Percentiles rank a stretch among this genome's conserved stretches.
These are phyloP conservation scores for Suhomyces sp. DNA, from an alignment of 805 yeast genomes.

Conservation along the genomic window DNA sequence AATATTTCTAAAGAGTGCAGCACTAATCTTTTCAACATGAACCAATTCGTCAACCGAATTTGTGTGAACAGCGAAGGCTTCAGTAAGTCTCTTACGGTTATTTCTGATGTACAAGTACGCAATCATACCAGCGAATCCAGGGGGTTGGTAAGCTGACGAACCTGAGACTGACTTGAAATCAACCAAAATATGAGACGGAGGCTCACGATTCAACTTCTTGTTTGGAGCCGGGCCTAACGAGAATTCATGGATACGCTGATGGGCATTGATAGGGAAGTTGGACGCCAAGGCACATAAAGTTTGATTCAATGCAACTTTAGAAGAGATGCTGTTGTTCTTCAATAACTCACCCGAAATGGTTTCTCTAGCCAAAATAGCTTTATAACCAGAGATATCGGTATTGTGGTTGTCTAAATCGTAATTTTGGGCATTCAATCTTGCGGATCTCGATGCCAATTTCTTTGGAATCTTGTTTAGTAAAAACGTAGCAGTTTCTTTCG, in stretches of 20 bases:
- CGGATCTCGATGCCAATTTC: constrained; percentile 45
- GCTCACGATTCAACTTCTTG: constrained; percentile 46
- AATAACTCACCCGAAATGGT: constrained; percentile 56
- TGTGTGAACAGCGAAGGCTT: constrained; percentile 72
- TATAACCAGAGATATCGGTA: constrained; percentile 61
- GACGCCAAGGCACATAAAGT: constrained; percentile 69
- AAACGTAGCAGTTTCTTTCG: constrained; percentile 51
- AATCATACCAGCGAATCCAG: constrained; percentile 66
- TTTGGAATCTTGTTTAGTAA: constrained; percentile 60
- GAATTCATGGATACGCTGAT: constrained; percentile 22
- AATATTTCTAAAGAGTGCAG: constrained; percentile 75
- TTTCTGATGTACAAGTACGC: constrained; percentile 73
- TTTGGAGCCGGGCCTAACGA: constrained; percentile 46
- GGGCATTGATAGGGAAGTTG: constrained; percentile 57
- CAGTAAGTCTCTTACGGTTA: constrained; percentile 62
- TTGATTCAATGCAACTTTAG: constrained; percentile 64
- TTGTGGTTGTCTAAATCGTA: constrained; percentile 39
- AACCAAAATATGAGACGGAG: constrained; percentile 67
- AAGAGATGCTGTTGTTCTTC: constrained; percentile 46
- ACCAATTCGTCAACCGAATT: constrained; percentile 54
- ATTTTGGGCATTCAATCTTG: constrained; percentile 37
- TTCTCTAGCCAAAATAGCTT: constrained; percentile 66
- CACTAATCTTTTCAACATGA: constrained; percentile 63
- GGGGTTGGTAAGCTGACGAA: constrained; percentile 57
- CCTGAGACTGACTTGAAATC: constrained; percentile 70